Evolutionary conservation across 345 rosid genomes (phyloP).

Genomic region (Anacardium occidentale): DNA sequence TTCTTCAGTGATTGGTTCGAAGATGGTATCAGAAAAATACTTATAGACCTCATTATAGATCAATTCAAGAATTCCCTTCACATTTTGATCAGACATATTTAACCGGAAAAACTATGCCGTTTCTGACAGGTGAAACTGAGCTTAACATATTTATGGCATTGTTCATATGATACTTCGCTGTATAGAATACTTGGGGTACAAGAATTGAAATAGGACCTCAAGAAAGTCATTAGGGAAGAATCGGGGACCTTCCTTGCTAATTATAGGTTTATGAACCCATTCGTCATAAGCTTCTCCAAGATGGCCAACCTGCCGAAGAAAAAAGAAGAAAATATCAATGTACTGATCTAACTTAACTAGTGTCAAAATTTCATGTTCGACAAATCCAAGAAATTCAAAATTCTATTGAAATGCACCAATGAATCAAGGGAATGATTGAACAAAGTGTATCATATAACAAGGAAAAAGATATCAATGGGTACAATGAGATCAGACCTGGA

Average conservation of each 20-base stretch:
- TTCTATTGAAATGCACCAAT: background rate
- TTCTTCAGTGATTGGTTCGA: background rate
- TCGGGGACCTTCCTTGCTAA: slow-evolving; percentile 66
- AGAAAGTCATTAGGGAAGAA: slow-evolving; percentile 53
- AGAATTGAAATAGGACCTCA: slow-evolving; percentile 45
- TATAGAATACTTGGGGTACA: background rate
- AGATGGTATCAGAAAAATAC: background rate
- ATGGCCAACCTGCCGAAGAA: slow-evolving; percentile 54
- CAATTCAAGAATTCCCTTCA: background rate
- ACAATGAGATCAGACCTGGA: slow-evolving; percentile 34
- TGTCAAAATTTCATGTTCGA: background rate
- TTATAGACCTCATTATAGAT: background rate
- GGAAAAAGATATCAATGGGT: background rate
- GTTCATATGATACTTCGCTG: no score
- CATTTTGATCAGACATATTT: no score
- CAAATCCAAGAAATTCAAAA: slow-evolving; percentile 1
- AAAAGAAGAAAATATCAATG: background rate
- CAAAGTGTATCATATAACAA: background rate
- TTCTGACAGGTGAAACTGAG: no score
- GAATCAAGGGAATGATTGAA: background rate
- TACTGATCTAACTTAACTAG: background rate
- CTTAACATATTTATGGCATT: no score
- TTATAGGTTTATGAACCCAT: slow-evolving; percentile 84
- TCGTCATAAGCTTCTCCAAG: slow-evolving; percentile 75
- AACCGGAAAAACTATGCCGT: no score